Conservation (phyloP, 1,284 basidiomycete species). For the Kalmanozyma brasiliensis region DNA sequence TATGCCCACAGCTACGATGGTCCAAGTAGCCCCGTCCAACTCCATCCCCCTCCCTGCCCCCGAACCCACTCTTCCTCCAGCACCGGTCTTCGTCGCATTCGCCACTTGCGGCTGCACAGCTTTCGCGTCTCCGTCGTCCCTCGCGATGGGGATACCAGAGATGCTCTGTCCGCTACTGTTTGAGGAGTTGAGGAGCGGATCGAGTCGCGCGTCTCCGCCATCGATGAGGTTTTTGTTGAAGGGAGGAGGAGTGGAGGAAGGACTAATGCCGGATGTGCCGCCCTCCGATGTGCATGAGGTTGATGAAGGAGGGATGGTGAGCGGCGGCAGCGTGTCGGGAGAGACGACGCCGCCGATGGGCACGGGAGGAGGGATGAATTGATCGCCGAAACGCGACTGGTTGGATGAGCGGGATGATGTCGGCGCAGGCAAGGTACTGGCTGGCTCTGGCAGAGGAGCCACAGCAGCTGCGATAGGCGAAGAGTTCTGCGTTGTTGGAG, state of each 20-base stretch:
- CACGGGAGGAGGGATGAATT: no score
- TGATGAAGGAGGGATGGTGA: no score
- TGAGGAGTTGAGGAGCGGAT: not conserved
- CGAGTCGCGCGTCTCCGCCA: not conserved
- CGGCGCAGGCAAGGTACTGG: not conserved
- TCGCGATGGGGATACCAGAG: conserved; percentile 8
- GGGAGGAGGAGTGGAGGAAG: conserved; percentile 13
- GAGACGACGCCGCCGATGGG: no score
- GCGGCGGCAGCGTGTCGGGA: no score
- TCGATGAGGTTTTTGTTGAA: not conserved
- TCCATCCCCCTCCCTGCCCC: not conserved
- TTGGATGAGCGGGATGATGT: not conserved
- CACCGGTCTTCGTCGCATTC: not conserved
- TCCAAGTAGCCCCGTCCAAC: not conserved
- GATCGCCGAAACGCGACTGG: no score
- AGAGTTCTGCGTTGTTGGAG: not conserved
- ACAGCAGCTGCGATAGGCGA: conserved; percentile 13
- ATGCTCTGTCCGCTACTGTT: conserved; percentile 1
- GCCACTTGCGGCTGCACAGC: not conserved
- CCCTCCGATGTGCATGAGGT: not conserved
- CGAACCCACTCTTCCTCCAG: not conserved
- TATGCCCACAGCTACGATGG: not conserved
- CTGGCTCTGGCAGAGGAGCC: conserved; percentile 15
- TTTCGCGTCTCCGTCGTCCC: conserved; percentile 18
- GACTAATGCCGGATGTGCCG: conserved; percentile 14